Base-by-base conservation (phyloP, 179 eudicot genomes). In the Patellifolia procumbens region DNA sequence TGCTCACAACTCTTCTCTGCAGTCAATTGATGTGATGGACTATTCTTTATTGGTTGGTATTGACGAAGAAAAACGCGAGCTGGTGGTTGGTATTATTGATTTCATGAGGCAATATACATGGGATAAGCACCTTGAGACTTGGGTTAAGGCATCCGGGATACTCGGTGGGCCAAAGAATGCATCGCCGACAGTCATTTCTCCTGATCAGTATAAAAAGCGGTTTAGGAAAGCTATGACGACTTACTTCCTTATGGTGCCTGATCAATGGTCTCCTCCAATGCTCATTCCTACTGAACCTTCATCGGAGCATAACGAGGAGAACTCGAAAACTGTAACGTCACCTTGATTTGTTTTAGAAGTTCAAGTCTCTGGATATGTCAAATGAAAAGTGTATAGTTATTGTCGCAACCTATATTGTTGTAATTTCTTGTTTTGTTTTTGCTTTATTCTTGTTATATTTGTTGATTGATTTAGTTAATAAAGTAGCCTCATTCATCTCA, bases 61-160 rank as follows among this genome's bases (percentile, higher is more conserved):
- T 59, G 98, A 94, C 66, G 91, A 92, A 85, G 94, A 89, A 79
- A 90, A 86, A 28, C 89, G 88, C 5, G 92, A 94, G 81, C 86
- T 94, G 48, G 98, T 94, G 15, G 81, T 94, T 39, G 98, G 98
- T 62, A 94, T 91, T 7, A 94, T 92, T 45, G 98, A 94, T 79
- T 90, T 88, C 89, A 92, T 94, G 97, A 88, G 97, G 81, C 98
- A 94, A 69, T 94, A 92, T 76, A 94, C 98, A n/a, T 92, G 96
- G 97, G 97, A 94, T 72, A 92, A 94, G 83, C 98, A 94, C 84
- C 95, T 94, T 12, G 97, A 92, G 75, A 92, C 90, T 22, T 94
- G 97, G 97, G 98, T 92, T 67, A 94, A 92, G 85, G 82, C 94
- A n/a, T 89, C 98, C 0, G 98, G 97, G 68, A 89, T 92, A 59